Conservation (phyloP, 2,329 filamentous ascomycete genomes). For the Allantophomopsis lycopodina region DNA sequence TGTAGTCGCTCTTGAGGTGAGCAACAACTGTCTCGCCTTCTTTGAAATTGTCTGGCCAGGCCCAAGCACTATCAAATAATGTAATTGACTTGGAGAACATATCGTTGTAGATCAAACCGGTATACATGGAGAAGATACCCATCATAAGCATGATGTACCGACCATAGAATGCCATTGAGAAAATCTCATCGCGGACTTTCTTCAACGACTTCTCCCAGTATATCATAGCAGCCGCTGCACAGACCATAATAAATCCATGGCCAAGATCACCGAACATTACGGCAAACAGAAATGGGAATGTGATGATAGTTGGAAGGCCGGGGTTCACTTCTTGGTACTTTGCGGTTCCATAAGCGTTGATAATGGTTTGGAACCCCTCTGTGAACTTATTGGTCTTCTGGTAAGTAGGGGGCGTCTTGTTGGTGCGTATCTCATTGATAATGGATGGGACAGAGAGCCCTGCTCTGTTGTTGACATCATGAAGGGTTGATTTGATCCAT, state of each 20-base stretch:
- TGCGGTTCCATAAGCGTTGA: constrained; percentile 94
- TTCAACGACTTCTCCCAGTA: constrained; percentile 89
- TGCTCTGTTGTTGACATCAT: constrained; percentile 92
- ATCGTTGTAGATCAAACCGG: constrained; percentile 95
- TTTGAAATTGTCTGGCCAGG: constrained; percentile 51
- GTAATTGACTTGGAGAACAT: constrained; percentile 89
- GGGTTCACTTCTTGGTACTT: constrained; percentile 98
- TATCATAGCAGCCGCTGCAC: constrained; percentile 81
- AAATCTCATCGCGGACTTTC: constrained; percentile 86
- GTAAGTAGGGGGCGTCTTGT: constrained; percentile 94
- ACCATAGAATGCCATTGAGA: constrained; percentile 97
- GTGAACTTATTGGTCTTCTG: constrained; percentile 99
- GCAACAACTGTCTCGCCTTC: constrained; percentile 51
- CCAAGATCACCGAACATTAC: constrained; percentile 99
- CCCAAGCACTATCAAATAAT: constrained; percentile 81
- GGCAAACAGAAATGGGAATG: constrained; percentile 98
- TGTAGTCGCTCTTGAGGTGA: constrained; percentile 55
- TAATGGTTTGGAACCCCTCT: constrained; percentile 95
- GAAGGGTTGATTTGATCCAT: constrained; percentile 81
- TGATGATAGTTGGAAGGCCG: constrained; percentile 86
- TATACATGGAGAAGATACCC: constrained; percentile 94
- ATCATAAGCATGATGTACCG: constrained; percentile 98
- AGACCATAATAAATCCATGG: constrained; percentile 80
- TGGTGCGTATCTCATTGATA: constrained; percentile 93
- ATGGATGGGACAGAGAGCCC: constrained; percentile 96